These are phyloP conservation scores for Moelleriella libera DNA, from an alignment of 2,329 filamentous ascomycete species.

Conservation along the genomic window DNA sequence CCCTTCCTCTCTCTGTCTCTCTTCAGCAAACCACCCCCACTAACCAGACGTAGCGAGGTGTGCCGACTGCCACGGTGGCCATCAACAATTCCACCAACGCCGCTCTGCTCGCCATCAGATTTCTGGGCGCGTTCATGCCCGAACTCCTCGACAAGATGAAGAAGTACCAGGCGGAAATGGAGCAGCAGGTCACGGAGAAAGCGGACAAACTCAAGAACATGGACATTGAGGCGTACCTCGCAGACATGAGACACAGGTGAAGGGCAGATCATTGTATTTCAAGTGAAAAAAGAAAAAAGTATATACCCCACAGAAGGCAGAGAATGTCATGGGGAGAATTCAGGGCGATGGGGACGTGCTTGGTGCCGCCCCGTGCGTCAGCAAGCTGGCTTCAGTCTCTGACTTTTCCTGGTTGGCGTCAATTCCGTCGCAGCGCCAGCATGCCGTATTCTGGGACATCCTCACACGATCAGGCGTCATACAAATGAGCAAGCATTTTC, in stretches of 20 bases:
- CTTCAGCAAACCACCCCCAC: conserved; percentile 11
- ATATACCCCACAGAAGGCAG: no score
- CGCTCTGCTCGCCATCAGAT: conserved; percentile 54
- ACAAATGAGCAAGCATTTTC: no score
- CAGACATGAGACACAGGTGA: conserved; percentile 16
- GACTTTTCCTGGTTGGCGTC: no score
- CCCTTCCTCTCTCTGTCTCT: background rate
- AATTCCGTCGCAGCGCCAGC: no score
- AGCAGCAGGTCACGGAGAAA: conserved; percentile 49
- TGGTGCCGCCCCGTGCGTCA: no score
- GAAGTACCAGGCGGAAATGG: conserved; percentile 47
- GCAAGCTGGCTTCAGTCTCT: no score
- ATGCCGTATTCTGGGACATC: no score
- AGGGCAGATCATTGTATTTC: no score
- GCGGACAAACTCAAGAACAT: conserved; percentile 39
- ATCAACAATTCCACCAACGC: conserved; percentile 75
- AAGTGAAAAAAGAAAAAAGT: no score
- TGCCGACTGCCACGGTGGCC: conserved; percentile 61
- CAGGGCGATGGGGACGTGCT: no score
- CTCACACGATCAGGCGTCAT: no score
- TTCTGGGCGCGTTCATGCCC: conserved; percentile 44
- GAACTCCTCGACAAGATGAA: conserved; percentile 43
- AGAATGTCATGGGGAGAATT: no score
- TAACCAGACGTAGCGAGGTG: conserved; percentile 32
- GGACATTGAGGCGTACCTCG: conserved; percentile 42